These are phyloP conservation scores for Pleurotus sapidus DNA, from an alignment of 768 basidiomycete genomes.

Conservation along the genomic window DNA sequence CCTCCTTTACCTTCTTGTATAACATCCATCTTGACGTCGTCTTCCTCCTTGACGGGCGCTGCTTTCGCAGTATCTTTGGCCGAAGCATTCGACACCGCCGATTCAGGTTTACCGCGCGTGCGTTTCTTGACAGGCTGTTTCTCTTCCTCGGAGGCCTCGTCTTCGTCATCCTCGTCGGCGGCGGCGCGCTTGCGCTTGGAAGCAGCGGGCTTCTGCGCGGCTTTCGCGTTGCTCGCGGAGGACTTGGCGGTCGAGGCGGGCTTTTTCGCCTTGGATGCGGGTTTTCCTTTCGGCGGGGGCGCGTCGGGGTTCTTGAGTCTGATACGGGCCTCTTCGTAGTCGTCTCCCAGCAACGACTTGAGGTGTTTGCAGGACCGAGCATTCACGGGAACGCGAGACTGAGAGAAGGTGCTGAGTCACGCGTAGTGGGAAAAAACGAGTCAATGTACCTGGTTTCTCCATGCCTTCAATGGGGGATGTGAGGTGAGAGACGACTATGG, in stretches of 20 bases:
- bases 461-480: conserved; percentile 18
- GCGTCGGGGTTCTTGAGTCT: conserved; percentile 33
- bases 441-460: conserved; percentile 27
- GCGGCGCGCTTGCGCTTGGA: conserved; percentile 13
- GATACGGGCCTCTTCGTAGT: conserved; percentile 35
- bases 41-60: not conserved
- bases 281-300: conserved; percentile 11
- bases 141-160: conserved; percentile 30
- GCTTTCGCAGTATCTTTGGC: not conserved
- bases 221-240: not conserved
- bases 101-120: not conserved
- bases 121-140: not conserved
- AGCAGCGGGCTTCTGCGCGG: not conserved
- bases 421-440: too few relatives aligned
- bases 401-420: not conserved
- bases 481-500: too few relatives aligned
- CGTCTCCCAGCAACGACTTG: conserved; percentile 30
- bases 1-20: not conserved
- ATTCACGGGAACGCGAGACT: conserved; percentile 31
- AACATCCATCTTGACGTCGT: not conserved
- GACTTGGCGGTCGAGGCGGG: conserved; percentile 1
- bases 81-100: not conserved
- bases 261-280: conserved; percentile 13
- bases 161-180: conserved; percentile 21
- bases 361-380: conserved; percentile 40